These are phyloP conservation scores for Mortierella sp. DNA, from an alignment of 371 early-diverging fungal species.

Conservation along the genomic window DNA sequence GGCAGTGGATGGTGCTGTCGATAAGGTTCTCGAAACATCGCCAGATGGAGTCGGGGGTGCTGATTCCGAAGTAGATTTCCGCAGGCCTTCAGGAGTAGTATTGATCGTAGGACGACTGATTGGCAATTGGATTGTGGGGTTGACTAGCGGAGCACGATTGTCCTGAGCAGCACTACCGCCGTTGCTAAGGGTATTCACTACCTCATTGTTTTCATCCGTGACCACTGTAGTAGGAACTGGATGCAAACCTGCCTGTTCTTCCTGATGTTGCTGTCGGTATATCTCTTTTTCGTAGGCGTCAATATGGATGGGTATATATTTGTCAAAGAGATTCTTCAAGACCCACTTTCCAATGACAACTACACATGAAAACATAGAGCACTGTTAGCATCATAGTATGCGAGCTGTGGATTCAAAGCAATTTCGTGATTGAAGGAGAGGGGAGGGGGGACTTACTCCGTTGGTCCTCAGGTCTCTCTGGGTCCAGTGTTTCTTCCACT, in stretches of 20 bases:
- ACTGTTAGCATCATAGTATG: constrained; percentile 8
- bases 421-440: not conserved
- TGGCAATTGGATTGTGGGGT: not conserved
- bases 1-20: constrained; percentile 11
- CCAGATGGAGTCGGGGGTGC: constrained; percentile 8
- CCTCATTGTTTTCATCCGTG: constrained; percentile 40
- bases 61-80: not conserved
- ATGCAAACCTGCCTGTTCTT: constrained; percentile 9
- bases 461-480: constrained; percentile 73
- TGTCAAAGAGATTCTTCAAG: constrained; percentile 73
- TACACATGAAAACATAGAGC: constrained; percentile 28
- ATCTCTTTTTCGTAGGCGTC: constrained; percentile 52
- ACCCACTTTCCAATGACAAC: constrained; percentile 91
- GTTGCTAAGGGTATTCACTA: constrained; percentile 13
- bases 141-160: not conserved
- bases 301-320: constrained; percentile 60
- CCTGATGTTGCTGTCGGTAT: constrained; percentile 37
- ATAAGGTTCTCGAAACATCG: constrained; percentile 5
- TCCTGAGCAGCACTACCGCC: not conserved
- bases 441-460: constrained; percentile 60
- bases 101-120: constrained; percentile 31
- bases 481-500: constrained; percentile 57
- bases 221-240: constrained; percentile 35
- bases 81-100: constrained; percentile 34
- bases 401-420: not conserved